Conservation (phyloP, 1,284 basidiomycete species). For the Vanrija sp. region DNA sequence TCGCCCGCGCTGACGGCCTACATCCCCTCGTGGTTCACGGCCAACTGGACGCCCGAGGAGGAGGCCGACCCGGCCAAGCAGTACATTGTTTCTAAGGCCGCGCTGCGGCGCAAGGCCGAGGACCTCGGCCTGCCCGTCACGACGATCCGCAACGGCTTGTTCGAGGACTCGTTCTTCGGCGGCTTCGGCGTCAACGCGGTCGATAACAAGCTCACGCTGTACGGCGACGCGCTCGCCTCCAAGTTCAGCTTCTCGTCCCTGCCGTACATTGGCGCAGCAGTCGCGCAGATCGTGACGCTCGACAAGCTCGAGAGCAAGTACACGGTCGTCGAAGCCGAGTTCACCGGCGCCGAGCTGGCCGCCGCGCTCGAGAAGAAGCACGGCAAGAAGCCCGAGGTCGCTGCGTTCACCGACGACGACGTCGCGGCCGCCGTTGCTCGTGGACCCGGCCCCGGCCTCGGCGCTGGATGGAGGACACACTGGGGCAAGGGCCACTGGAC, state of each 20-base stretch:
- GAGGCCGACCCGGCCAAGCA: not conserved
- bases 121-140: constrained; percentile 1
- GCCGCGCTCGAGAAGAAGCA: constrained; percentile 2
- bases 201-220: not conserved
- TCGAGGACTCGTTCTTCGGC: not conserved
- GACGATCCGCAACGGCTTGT: not conserved
- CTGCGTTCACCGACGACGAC: not conserved
- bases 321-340: constrained; percentile 6
- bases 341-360: constrained; percentile 5
- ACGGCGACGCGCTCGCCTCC: not conserved
- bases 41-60: constrained; percentile 2
- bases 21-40: constrained; percentile 2
- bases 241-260: constrained; percentile 2
- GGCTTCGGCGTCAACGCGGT: not conserved
- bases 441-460: not conserved
- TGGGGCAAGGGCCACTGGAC: constrained; percentile 9
- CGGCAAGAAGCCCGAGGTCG: constrained; percentile 1
- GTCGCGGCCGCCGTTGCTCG: not conserved
- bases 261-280: constrained; percentile 1
- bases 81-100: not conserved
- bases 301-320: not conserved
- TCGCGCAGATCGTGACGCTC: constrained; percentile 5
- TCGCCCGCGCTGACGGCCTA: not conserved
- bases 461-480: constrained; percentile 9
- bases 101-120: not conserved